Evolutionary conservation across 73 alveolate species (phyloP), one percentile per base, ranked within the genome.

Genomic region (Effrenium voratum): DNA sequence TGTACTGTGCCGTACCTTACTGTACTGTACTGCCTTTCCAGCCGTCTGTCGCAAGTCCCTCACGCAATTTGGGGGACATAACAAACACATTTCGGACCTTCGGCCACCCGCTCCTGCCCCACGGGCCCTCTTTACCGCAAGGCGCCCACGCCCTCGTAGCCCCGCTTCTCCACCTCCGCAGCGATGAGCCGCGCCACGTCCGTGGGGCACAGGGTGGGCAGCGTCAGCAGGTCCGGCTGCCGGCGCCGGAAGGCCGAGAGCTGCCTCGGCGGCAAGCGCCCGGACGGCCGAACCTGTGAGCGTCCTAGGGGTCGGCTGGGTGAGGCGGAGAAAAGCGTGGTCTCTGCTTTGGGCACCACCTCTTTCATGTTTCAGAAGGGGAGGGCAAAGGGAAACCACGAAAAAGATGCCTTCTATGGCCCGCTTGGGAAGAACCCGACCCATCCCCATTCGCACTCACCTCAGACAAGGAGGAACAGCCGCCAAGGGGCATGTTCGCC

Each of bases 231-330:
- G 63, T 92, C 98, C 6, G 98, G 98, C 98, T 92, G 98, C 28
- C 98, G 98, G 47, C 91, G 76, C 38, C 98, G 98, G 75, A 92
- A 92, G 49, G 98, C 98, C 46, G 98, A 72, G 43, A 92, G 83
- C 83, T 92, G 98, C 98, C 97, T 90, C 49, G 26, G 72, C 43
- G n/a, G 43, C 15, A 43, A 63, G 44, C 16, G n/a, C n/a, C n/a
- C n/a, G n/a, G n/a, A n/a, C n/a, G 28, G 10, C 66, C 19, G 66
- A 52, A 52, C 19, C 19, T 52, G 19, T 52, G 28, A 52, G 28
- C 66, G 66, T 52, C 28, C 66, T 13, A 19, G 19, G 28, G 10
- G 66, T 52, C 28, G 19, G 28, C 70, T 55, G 1, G 68, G 32
- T 1, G 32, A 55, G 32, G 4, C 26, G 68, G 32, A 55, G 68